Conservation (phyloP, 495 filamentous ascomycete genomes). For the Penicillium parvum region DNA sequence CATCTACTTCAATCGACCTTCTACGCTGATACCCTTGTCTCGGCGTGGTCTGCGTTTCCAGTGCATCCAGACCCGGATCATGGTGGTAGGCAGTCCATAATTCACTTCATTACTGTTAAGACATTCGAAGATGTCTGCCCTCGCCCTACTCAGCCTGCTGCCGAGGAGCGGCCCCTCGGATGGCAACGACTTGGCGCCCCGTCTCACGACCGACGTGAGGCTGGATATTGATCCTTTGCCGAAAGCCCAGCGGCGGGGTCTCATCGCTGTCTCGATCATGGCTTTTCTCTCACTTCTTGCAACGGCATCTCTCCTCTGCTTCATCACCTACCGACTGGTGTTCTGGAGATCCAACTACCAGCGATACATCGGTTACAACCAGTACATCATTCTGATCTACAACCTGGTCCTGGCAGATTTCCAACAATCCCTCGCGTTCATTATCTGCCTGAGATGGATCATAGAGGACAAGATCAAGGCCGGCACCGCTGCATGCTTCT, state of each 20-base stretch:
- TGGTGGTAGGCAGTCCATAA: neutral
- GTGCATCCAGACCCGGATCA: no score
- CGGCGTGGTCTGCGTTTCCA: no score
- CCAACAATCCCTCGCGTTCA: conserved; percentile 63
- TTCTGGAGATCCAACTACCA: conserved; percentile 50
- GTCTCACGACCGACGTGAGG: conserved; percentile 11
- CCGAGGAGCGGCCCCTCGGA: conserved; percentile 7
- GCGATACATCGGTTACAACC: conserved; percentile 55
- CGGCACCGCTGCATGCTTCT: conserved; percentile 56
- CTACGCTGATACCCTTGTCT: neutral
- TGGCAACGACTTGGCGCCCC: conserved; percentile 18
- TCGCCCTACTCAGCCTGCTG: conserved; percentile 20
- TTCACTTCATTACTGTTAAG: neutral
- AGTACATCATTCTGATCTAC: conserved; percentile 69
- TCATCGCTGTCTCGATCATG: conserved; percentile 53
- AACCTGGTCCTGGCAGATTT: conserved; percentile 73
- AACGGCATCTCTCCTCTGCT: conserved; percentile 46
- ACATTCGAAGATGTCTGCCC: conserved; percentile 21
- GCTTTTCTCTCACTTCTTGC: conserved; percentile 58
- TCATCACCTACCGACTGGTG: conserved; percentile 54
- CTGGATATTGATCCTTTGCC: conserved; percentile 47
- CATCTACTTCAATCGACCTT: no score
- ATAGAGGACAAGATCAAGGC: conserved; percentile 50
- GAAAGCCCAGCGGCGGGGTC: conserved; percentile 42
- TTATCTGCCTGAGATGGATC: conserved; percentile 62